Conservation (phyloP, 148 eudicot species). For the Rhododendron williamsianum region DNA sequence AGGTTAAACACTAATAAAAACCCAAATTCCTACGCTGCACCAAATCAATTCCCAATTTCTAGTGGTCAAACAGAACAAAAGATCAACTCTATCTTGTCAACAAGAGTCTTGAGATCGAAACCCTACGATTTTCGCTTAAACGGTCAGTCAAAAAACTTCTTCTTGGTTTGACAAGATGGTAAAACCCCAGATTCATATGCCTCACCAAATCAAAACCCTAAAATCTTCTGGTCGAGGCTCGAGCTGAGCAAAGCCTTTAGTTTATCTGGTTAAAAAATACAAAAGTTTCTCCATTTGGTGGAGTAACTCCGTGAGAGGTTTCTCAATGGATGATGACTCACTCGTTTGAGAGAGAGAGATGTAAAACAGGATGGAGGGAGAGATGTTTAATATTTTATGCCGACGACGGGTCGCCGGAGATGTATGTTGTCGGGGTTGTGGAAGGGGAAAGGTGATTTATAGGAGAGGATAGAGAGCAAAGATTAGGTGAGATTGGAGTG, state of each 20-base stretch:
- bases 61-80: neutral
- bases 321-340: neutral
- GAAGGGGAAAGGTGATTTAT: too few relatives aligned
- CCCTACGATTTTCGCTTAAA: neutral
- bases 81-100: neutral
- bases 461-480: too few relatives aligned
- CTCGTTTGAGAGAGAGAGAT: neutral
- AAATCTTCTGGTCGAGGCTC: neutral
- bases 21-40: neutral
- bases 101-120: neutral
- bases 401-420: too few relatives aligned
- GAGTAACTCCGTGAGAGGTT: neutral
- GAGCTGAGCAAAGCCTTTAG: neutral
- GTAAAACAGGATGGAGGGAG: neutral
- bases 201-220: conserved; percentile 8
- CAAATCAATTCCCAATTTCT: neutral
- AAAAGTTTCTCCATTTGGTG: neutral
- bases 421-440: too few relatives aligned
- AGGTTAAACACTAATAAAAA: neutral
- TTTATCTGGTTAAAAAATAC: neutral
- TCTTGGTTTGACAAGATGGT: neutral
- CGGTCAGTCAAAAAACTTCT: neutral
- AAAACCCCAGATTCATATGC: neutral
- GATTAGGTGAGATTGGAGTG: too few relatives aligned
- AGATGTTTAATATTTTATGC: too few relatives aligned